These are phyloP conservation scores for Fusarium praegraminearum DNA, from an alignment of 2,329 filamentous ascomycete species.

Conservation along the genomic window DNA sequence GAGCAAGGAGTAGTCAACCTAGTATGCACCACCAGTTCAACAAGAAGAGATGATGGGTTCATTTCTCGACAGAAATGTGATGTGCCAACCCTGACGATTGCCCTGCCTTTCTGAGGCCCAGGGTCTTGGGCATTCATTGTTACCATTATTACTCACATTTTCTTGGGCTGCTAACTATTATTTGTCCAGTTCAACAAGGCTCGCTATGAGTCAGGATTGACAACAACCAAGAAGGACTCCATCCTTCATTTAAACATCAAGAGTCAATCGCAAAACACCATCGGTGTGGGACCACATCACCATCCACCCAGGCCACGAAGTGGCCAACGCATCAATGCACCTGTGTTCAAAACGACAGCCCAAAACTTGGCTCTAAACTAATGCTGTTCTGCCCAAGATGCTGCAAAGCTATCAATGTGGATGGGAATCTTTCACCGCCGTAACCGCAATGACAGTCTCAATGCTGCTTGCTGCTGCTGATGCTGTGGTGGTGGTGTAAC, in stretches of 20 bases:
- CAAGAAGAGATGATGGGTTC: slow-evolving; percentile 29
- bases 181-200: slow-evolving; percentile 19
- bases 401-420: slow-evolving; percentile 39
- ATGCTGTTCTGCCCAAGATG: slow-evolving; percentile 37
- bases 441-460: slow-evolving; percentile 28
- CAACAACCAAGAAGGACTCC: slow-evolving; percentile 28
- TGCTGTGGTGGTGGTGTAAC: slow-evolving; percentile 7
- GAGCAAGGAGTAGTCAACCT: slow-evolving; percentile 17
- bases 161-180: slow-evolving; percentile 7
- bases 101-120: slow-evolving; percentile 19
- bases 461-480: slow-evolving; percentile 5
- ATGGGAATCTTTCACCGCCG: slow-evolving; percentile 32
- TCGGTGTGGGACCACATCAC: slow-evolving; percentile 38
- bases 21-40: slow-evolving; percentile 32
- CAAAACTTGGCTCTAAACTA: slow-evolving; percentile 40
- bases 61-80: slow-evolving; percentile 18
- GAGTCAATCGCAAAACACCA: slow-evolving; percentile 30
- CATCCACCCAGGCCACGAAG: slow-evolving; percentile 33
- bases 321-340: slow-evolving; percentile 43
- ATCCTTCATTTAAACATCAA: slow-evolving; percentile 28
- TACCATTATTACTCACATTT: slow-evolving; percentile 20
- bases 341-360: slow-evolving; percentile 26
- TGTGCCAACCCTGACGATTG: slow-evolving; percentile 23
- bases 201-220: slow-evolving; percentile 38
- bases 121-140: slow-evolving; percentile 13